A percentile compares a stretch with the other conserved stretches of the same genome.
These are phyloP conservation scores for Neurospora sp. DNA, from an alignment of 495 filamentous ascomycete species.

Conservation along the genomic window DNA sequence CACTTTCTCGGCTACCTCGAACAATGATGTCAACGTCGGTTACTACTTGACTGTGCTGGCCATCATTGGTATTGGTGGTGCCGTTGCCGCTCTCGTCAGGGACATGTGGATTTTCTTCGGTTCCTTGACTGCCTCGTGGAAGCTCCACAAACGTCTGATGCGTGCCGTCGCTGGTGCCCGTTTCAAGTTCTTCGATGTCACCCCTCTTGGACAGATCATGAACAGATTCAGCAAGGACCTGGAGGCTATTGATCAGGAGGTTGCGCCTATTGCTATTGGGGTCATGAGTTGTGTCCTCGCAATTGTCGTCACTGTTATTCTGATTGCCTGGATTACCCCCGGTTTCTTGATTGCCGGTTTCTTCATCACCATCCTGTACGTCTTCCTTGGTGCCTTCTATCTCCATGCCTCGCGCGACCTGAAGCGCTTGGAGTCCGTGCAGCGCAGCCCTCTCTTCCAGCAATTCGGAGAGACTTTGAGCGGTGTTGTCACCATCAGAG, in stretches of 20 bases:
- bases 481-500: constrained; percentile 94
- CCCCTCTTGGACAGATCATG: constrained; percentile 93
- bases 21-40: constrained; percentile 55
- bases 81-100: constrained; percentile 62
- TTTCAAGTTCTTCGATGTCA: constrained; percentile 97
- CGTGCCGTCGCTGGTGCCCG: constrained; percentile 73
- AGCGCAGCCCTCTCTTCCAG: constrained; percentile 91
- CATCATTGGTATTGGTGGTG: constrained; percentile 61
- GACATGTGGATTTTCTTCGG: constrained; percentile 89
- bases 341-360: constrained; percentile 80
- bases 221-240: constrained; percentile 98
- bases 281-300: constrained; percentile 45
- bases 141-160: constrained; percentile 72
- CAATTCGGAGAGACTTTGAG: constrained; percentile 95
- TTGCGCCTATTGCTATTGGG: constrained; percentile 74
- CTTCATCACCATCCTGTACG: constrained; percentile 77
- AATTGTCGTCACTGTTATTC: constrained; percentile 76
- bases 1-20: constrained; percentile 7
- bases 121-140: constrained; percentile 77
- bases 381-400: constrained; percentile 77
- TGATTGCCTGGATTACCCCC: constrained; percentile 91
- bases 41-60: constrained; percentile 85
- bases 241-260: constrained; percentile 90
- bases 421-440: constrained; percentile 89
- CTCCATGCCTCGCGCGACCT: constrained; percentile 84